phyloP scores from a whole-genome alignment of 371 early-diverging fungal genomes.

The Rhizomucor pusillus region DNA sequence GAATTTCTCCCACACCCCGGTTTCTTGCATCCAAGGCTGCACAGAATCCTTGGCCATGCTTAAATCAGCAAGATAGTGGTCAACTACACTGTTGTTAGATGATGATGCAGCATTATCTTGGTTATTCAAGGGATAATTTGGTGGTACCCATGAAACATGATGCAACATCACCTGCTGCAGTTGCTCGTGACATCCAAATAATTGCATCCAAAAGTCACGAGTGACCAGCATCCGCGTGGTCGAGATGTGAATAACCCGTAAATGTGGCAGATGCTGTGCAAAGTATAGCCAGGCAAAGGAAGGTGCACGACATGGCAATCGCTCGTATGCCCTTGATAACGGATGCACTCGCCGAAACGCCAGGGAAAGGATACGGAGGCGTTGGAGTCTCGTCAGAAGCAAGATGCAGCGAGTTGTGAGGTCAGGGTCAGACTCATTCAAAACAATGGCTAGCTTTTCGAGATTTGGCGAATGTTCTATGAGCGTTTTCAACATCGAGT shows the following conservation, averaged over 20 bases:
- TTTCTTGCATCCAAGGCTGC: too few species aligned
- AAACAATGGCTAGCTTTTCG: conserved; percentile 33
- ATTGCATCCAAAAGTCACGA: conserved; percentile 23
- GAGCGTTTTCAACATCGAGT: conserved; percentile 16
- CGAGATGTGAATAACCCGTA: conserved; percentile 33
- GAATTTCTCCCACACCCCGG: too few species aligned
- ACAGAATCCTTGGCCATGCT: too few species aligned
- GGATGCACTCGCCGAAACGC: conserved; percentile 31
- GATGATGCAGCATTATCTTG: too few species aligned
- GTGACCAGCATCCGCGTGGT: conserved; percentile 21
- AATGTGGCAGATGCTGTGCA: conserved; percentile 17
- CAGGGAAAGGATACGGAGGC: conserved; percentile 31
- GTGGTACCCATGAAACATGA: conserved; percentile 15
- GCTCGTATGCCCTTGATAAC: conserved; percentile 16
- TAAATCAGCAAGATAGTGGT: too few species aligned
- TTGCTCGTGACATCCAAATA: conserved; percentile 11
- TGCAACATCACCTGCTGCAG: conserved; percentile 38
- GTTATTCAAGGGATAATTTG: too few species aligned
- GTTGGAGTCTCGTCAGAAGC: conserved; percentile 13
- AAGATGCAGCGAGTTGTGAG: conserved; percentile 16
- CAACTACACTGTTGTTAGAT: too few species aligned
- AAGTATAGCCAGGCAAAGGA: conserved; percentile 27
- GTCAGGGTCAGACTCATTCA: conserved; percentile 31
- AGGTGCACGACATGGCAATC: conserved; percentile 36
- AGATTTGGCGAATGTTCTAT: conserved; percentile 26